Evolutionary conservation across 2,329 filamentous ascomycete species (phyloP), one percentile per base, ranked within the genome.

Genomic region (Periconia sp.): DNA sequence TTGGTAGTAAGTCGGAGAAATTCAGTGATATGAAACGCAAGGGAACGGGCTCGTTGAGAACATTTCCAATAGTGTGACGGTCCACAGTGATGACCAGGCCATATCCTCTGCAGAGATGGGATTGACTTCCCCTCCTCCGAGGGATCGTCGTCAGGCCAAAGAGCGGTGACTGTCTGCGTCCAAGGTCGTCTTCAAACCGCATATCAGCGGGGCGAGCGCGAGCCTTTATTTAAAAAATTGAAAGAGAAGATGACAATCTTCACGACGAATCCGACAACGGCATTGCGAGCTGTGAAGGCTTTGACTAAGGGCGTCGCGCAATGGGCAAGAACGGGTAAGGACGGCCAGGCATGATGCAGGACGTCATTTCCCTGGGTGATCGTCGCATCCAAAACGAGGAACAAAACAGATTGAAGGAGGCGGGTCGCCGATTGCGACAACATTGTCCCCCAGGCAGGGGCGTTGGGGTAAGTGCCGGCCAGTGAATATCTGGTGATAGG

Each of bases 291-390:
- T 41, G 42, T 25, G 24, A 22, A 33, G 37, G 46, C 25, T 40
- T 36, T 38, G 34, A 47, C 21, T 43, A 33, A 36, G 34, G 33
- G 33, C 34, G 29, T 41, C 39, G 43, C 36, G 36, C 47, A 48
- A 12, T 12, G 12, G 23, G 23, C 12, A 25, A 7, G 7, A 8
- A 7, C 7, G 23, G 12, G 23, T 25, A 7, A 25, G 7, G 25
- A 15, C 40, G 32, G 12, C 18, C 32, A 25, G 25, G n/a, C 17
- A 25, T 46, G 46, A 40, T 26, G 33, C 33, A 30, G 47, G 31
- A 58, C 51, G 55, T 61, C 55, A 63, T 55, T 42, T 43, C 39
- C 40, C 45, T 43, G n/a, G 37, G 43, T 19, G 57, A 62, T 63
- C 50, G 43, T 38, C 51, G 41, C 40, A 45, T 41, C 32, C 52